Evolutionary conservation across 208 protist species (phyloP).

Genomic region (Trichomonas vaginalis): DNA sequence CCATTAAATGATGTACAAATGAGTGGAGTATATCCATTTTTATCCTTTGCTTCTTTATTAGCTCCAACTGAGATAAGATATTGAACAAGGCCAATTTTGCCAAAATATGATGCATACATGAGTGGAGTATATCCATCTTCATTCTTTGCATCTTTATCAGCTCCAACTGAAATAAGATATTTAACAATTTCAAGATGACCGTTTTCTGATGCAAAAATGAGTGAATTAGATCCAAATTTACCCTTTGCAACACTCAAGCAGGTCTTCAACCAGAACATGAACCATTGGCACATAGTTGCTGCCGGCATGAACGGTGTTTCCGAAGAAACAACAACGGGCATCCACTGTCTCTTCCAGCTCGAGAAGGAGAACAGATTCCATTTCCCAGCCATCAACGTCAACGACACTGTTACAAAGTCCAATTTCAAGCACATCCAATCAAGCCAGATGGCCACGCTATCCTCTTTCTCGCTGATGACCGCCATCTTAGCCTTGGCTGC

Average conservation of each 20-base stretch:
- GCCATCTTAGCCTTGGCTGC: conserved; percentile 95
- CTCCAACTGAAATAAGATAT: too few species aligned
- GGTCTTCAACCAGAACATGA: conserved; percentile 43
- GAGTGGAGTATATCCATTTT: too few species aligned
- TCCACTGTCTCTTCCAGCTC: conserved; percentile 91
- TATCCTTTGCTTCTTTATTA: too few species aligned
- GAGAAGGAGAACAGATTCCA: conserved; percentile 67
- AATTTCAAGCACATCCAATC: conserved; percentile 99
- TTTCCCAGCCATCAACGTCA: conserved; percentile 97
- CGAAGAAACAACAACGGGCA: conserved; percentile 98
- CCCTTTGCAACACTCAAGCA: conserved; percentile 41
- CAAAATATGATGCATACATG: too few species aligned
- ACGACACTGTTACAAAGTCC: conserved; percentile 97
- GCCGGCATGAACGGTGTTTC: conserved; percentile 77
- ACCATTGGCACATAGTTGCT: conserved; percentile 55
- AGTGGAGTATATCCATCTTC: too few species aligned
- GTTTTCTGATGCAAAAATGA: too few species aligned
- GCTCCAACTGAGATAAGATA: too few species aligned
- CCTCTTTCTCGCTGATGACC: conserved; percentile 53
- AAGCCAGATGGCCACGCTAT: conserved; percentile 45
- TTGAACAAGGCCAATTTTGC: too few species aligned
- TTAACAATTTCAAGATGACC: too few species aligned
- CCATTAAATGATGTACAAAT: too few species aligned
- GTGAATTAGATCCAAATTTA: too few species aligned
- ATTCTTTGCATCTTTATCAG: too few species aligned